A percentile compares a stretch with the other conserved stretches of the same genome.
Evolutionary conservation across 2,329 filamentous ascomycete species (phyloP).

Genomic region (Fusarium austroafricanum): DNA sequence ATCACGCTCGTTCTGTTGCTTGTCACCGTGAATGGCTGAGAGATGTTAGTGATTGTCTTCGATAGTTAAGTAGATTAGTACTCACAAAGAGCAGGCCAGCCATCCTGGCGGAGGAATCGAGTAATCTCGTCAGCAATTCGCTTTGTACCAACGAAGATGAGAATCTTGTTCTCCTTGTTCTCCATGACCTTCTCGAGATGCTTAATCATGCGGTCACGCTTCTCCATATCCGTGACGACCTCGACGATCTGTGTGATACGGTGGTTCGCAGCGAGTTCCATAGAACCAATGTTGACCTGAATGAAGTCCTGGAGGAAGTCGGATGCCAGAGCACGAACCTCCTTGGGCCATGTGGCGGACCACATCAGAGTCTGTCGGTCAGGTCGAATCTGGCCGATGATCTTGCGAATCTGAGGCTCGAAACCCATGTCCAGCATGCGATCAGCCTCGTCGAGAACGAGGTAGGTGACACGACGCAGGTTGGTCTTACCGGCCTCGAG

Average conservation of each 20-base stretch:
- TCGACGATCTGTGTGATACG: conserved; percentile 98
- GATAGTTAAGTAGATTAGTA: conserved; percentile 52
- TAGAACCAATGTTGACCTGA: conserved; percentile 97
- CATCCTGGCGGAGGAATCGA: conserved; percentile 95
- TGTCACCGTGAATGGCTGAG: conserved; percentile 95
- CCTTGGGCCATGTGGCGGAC: conserved; percentile 99
- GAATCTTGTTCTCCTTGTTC: conserved; percentile 91
- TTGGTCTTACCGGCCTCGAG: conserved; percentile 98
- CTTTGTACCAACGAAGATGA: conserved; percentile 94
- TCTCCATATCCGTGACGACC: conserved; percentile 95
- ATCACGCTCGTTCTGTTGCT: conserved; percentile 99
- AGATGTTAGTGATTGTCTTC: conserved; percentile 50
- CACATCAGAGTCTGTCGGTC: conserved; percentile 99
- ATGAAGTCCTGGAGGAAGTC: conserved; percentile 97
- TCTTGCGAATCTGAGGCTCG: conserved; percentile 99
- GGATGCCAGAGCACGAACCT: conserved; percentile 89
- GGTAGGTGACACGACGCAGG: conserved; percentile 95
- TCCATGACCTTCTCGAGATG: conserved; percentile 99
- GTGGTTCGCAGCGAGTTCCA: conserved; percentile 97
- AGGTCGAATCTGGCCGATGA: conserved; percentile 95
- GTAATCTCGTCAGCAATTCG: conserved; percentile 98
- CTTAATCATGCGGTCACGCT: conserved; percentile 97
- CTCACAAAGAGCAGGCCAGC: conserved; percentile 96
- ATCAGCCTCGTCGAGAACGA: conserved; percentile 98
- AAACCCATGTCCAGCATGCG: conserved; percentile 99